Evolutionary conservation across 345 rosid genomes (phyloP).

Genomic region (Rubroshorea leprosula): DNA sequence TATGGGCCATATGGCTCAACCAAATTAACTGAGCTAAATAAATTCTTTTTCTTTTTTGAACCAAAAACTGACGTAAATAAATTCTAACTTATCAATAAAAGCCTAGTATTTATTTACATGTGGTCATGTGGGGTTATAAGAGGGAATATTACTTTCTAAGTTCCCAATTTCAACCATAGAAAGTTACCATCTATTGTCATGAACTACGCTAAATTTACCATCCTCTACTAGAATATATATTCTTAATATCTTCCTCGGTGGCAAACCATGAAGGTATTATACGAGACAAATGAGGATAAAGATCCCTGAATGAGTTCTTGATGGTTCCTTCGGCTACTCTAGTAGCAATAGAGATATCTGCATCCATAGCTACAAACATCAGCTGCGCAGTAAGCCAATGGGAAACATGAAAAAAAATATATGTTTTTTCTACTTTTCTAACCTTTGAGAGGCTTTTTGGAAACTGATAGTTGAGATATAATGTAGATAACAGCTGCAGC

Average conservation of each 20-base stretch:
- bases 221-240: conserved; percentile 20
- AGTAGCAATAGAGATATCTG: conserved; percentile 24
- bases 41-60: no score
- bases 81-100: no score
- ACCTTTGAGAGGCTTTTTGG: conserved; percentile 18
- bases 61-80: no score
- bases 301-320: conserved; percentile 24
- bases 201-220: background rate
- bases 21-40: no score
- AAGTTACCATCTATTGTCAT: no score
- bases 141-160: no score
- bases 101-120: no score
- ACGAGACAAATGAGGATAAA: conserved; percentile 14
- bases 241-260: conserved; percentile 18
- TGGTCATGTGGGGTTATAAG: no score
- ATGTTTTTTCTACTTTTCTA: background rate
- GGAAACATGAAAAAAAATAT: background rate
- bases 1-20: no score
- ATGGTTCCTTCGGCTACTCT: conserved; percentile 25
- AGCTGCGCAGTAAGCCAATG: background rate
- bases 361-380: conserved; percentile 4
- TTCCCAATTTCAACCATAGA: no score
- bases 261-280: conserved; percentile 23
- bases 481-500: conserved; percentile 24
- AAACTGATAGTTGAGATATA: conserved; percentile 21